phyloP scores from a whole-genome alignment of 2,329 filamentous ascomycete species.

The Fusarium sp. region DNA sequence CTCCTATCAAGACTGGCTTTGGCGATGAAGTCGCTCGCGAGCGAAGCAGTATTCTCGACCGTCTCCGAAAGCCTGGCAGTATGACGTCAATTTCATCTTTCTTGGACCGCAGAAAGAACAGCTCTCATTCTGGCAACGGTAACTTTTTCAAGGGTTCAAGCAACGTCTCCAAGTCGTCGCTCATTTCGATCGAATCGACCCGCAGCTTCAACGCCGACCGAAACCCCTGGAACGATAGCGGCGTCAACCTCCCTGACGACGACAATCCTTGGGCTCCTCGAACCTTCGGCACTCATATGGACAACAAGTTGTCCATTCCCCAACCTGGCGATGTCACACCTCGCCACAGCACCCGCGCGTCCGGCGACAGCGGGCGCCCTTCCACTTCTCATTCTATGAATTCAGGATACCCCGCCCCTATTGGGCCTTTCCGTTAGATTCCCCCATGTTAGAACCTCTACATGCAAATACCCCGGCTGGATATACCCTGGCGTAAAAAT shows the following conservation, averaged over 20 bases:
- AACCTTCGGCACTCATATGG: conserved; percentile 73
- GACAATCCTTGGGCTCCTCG: conserved; percentile 76
- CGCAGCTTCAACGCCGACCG: conserved; percentile 90
- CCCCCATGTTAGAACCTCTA: conserved; percentile 58
- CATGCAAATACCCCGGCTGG: conserved; percentile 71
- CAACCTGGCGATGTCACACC: conserved; percentile 85
- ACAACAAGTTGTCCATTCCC: conserved; percentile 72
- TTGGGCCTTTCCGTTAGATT: conserved; percentile 90
- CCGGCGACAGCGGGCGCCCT: conserved; percentile 90
- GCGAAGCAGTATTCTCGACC: conserved; percentile 86
- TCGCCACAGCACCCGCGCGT: conserved; percentile 84
- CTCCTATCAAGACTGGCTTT: conserved; percentile 87
- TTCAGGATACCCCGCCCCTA: conserved; percentile 95
- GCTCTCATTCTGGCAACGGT: conserved; percentile 81
- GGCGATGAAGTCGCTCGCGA: conserved; percentile 83
- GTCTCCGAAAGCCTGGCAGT: conserved; percentile 92
- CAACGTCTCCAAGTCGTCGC: conserved; percentile 93
- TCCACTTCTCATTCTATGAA: conserved; percentile 94
- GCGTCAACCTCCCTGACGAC: conserved; percentile 92
- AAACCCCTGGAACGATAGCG: conserved; percentile 98
- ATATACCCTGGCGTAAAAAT: conserved; percentile 75
- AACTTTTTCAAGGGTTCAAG: conserved; percentile 93
- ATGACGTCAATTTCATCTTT: conserved; percentile 97
- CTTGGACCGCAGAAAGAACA: conserved; percentile 94
- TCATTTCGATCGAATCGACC: conserved; percentile 95